Percentiles rank a stretch among this genome's conserved stretches.
phyloP scores from a whole-genome alignment of 768 basidiomycete genomes.

The Boletellus emodensis region DNA sequence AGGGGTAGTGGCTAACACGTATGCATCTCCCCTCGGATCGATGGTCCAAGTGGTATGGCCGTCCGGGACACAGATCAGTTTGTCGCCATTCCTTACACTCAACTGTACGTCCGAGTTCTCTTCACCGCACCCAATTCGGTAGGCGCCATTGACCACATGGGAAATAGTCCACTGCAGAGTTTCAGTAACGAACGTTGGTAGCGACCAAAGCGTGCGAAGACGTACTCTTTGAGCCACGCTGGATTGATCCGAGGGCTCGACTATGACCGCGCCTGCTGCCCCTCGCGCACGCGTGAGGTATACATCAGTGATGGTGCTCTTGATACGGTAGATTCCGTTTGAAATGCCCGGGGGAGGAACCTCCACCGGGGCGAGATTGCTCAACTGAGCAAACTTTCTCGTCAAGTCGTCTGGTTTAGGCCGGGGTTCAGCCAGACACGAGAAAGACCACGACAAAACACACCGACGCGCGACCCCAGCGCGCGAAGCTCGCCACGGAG shows the following conservation, averaged over 20 bases:
- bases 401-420: background rate
- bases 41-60: background rate
- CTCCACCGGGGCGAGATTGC: background rate
- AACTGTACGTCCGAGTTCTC: background rate
- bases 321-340: background rate
- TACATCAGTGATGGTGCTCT: background rate
- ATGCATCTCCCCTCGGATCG: constrained; percentile 1
- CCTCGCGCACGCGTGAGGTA: background rate
- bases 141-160: background rate
- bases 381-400: background rate
- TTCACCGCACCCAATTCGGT: background rate
- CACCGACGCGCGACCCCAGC: background rate
- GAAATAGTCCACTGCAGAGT: background rate
- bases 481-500: background rate
- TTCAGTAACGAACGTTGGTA: background rate
- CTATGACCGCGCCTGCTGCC: background rate
- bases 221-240: background rate
- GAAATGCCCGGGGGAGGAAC: background rate
- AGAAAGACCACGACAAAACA: background rate
- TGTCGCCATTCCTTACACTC: background rate
- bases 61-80: background rate
- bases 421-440: background rate
- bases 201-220: background rate
- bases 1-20: background rate
- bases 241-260: background rate